These are phyloP conservation scores for Metschnikowia lochheadii DNA, from an alignment of 805 yeast genomes.

Conservation along the genomic window DNA sequence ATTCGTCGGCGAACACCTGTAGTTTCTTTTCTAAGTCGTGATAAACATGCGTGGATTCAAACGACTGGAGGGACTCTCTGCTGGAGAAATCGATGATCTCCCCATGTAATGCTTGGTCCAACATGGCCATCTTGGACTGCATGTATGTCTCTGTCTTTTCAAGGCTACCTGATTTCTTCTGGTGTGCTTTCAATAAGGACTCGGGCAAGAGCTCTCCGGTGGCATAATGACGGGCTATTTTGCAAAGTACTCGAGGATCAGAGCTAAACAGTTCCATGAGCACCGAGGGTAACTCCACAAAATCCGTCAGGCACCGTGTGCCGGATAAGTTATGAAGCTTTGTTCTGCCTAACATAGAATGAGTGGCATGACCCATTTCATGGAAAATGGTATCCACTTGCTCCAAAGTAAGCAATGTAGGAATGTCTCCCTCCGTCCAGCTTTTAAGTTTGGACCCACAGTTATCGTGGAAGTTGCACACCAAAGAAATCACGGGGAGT, in stretches of 20 bases:
- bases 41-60: constrained; percentile 56
- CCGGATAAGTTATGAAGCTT: constrained; percentile 88
- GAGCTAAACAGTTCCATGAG: constrained; percentile 90
- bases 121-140: constrained; percentile 83
- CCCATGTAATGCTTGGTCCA: constrained; percentile 77
- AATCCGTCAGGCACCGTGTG: constrained; percentile 92
- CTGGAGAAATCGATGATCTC: constrained; percentile 33
- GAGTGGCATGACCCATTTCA: constrained; percentile 99
- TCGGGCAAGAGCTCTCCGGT: constrained; percentile 61
- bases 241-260: constrained; percentile 67
- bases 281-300: constrained; percentile 95
- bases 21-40: constrained; percentile 59
- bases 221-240: constrained; percentile 67
- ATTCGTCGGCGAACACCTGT: constrained; percentile 60
- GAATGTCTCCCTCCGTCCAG: constrained; percentile 24
- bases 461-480: constrained; percentile 64
- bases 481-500: constrained; percentile 83
- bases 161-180: constrained; percentile 48
- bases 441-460: constrained; percentile 20
- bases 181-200: constrained; percentile 47
- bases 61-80: constrained; percentile 8
- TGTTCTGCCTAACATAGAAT: constrained; percentile 93
- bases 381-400: constrained; percentile 95
- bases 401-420: constrained; percentile 59
- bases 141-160: constrained; percentile 73